Evolutionary conservation across 169 alveolate genomes (phyloP).

Genomic region (Cryptosporidium ubiquitum): DNA sequence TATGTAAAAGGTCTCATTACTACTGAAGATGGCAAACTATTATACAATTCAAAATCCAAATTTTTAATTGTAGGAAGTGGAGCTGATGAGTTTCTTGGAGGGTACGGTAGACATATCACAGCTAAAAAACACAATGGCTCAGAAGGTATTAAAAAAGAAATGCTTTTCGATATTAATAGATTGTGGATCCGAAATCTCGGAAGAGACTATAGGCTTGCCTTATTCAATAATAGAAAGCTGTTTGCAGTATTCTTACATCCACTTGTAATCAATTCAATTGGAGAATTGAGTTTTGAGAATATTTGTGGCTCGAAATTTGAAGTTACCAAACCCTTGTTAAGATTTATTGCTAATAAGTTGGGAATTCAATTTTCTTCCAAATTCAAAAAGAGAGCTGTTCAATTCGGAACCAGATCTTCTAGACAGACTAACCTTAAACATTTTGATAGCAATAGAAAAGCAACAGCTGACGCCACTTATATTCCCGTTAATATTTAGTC

Average conservation of each 20-base stretch:
- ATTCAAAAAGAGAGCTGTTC: conserved; percentile 86
- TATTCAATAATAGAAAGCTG: conserved; percentile 84
- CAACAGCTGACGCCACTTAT: conserved; percentile 56
- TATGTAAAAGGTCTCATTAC: neutral
- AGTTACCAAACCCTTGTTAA: conserved; percentile 77
- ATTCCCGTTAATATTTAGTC: conserved; percentile 5
- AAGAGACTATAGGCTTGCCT: conserved; percentile 89
- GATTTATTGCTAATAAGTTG: conserved; percentile 75
- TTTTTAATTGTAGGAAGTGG: conserved; percentile 87
- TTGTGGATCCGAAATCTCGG: conserved; percentile 92
- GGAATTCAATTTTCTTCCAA: conserved; percentile 74
- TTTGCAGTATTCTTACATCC: conserved; percentile 87
- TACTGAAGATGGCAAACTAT: neutral
- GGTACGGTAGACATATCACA: conserved; percentile 88
- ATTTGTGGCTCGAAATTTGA: conserved; percentile 62
- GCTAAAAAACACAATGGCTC: conserved; percentile 83
- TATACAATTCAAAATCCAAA: conserved; percentile 10
- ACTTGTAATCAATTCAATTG: conserved; percentile 70
- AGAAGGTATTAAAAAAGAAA: conserved; percentile 82
- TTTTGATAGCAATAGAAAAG: conserved; percentile 86
- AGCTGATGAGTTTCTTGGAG: conserved; percentile 94
- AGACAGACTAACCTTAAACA: conserved; percentile 81
- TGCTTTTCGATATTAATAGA: conserved; percentile 88
- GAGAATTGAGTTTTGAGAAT: conserved; percentile 35
- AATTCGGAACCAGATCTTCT: conserved; percentile 88